Evolutionary conservation across 78 protist species (phyloP).

Genomic region (Planoprotostelium fungivorum): DNA sequence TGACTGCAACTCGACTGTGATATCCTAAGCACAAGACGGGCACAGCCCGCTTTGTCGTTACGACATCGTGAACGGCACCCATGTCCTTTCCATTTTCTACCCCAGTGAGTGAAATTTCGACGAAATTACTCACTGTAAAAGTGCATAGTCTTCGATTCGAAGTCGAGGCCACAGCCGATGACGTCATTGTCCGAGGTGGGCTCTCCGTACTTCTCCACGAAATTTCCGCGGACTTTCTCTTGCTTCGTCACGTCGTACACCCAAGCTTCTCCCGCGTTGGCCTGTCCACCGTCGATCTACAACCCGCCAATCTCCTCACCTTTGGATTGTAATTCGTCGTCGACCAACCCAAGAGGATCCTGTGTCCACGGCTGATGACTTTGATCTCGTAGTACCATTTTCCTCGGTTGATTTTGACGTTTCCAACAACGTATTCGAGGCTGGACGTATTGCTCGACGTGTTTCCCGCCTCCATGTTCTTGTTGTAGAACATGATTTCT

Average conservation of each 20-base stretch:
- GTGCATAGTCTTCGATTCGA: not conserved
- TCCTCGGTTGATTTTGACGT: not conserved
- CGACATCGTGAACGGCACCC: not conserved
- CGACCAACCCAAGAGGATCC: not conserved
- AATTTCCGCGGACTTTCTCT: not conserved
- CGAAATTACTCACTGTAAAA: not conserved
- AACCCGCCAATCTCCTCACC: not conserved
- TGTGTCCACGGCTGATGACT: not conserved
- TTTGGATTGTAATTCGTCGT: not conserved
- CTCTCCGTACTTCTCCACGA: not conserved
- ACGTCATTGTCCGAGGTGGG: not conserved
- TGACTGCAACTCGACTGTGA: not conserved
- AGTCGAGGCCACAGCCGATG: not conserved
- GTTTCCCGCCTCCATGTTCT: too few species aligned
- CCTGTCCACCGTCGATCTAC: not conserved
- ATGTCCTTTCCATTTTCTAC: not conserved
- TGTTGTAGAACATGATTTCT: too few species aligned
- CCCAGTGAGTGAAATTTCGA: not conserved
- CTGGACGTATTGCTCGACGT: not conserved
- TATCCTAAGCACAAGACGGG: not conserved
- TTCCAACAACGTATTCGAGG: not conserved
- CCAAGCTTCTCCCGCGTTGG: not conserved
- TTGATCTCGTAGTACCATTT: not conserved
- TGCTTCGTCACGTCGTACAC: not conserved
- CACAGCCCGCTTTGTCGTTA: not conserved